Conservation (phyloP, 2,329 filamentous ascomycete genomes). For the Neofusicoccum kwambonambiense region DNA sequence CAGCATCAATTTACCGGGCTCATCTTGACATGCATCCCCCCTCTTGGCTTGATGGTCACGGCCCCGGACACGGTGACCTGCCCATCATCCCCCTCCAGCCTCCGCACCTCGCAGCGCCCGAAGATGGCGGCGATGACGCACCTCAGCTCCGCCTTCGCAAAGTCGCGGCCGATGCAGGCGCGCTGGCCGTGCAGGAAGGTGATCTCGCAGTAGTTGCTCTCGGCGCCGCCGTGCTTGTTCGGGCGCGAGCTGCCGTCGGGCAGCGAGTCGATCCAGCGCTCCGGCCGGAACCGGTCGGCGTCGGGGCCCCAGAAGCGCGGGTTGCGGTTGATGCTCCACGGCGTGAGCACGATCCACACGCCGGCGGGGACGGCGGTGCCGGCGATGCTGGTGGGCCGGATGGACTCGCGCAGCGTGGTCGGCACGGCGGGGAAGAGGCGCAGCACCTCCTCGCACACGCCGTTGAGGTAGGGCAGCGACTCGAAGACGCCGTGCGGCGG, state of each 20-base stretch:
- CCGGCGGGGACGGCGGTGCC: conserved; percentile 27
- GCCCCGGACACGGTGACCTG: conserved; percentile 10
- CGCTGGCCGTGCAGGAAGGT: conserved; percentile 32
- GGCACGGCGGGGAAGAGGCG: conserved; percentile 41
- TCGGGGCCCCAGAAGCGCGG: conserved; percentile 33
- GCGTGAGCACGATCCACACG: conserved; percentile 30
- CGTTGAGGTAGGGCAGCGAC: conserved; percentile 35
- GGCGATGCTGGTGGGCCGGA: not conserved
- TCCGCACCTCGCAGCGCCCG: conserved; percentile 4
- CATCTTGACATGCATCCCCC: conserved; percentile 17
- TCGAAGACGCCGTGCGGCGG: conserved; percentile 25
- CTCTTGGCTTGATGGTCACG: conserved; percentile 21
- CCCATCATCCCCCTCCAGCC: conserved; percentile 10
- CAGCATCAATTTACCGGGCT: too few relatives aligned
- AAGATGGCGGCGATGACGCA: conserved; percentile 8
- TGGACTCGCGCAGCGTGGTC: conserved; percentile 28
- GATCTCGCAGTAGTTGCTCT: conserved; percentile 28
- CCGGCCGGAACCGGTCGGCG: conserved; percentile 33
- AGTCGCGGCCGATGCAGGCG: conserved; percentile 20
- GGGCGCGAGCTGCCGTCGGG: conserved; percentile 22
- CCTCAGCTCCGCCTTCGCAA: conserved; percentile 21
- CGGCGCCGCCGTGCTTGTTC: conserved; percentile 22
- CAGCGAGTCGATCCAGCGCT: conserved; percentile 36
- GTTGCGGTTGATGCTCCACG: conserved; percentile 32
- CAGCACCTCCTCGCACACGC: conserved; percentile 43